Evolutionary conservation across 768 basidiomycete species (phyloP).

Genomic region (Xerocomellus intermedius): DNA sequence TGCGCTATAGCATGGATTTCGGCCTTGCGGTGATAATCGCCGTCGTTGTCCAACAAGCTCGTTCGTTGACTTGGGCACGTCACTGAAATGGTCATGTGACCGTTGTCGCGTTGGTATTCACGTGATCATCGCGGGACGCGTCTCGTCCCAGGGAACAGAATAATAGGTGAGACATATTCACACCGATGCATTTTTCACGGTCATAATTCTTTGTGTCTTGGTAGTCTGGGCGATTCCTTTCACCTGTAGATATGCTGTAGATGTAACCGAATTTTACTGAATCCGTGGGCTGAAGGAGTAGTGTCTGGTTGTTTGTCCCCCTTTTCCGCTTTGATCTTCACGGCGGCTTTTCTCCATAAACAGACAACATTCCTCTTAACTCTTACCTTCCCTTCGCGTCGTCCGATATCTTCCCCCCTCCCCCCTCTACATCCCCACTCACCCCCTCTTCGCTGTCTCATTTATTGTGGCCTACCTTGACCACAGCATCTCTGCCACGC

Average conservation of each 20-base stretch:
- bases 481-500: background rate
- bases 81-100: constrained; percentile 17
- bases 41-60: background rate
- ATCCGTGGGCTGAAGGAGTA: background rate
- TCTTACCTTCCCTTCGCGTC: background rate
- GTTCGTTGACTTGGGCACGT: constrained; percentile 20
- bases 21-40: background rate
- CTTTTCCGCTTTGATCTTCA: constrained; percentile 12
- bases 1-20: constrained; percentile 6
- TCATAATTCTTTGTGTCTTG: background rate
- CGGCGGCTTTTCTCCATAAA: constrained; percentile 10
- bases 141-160: constrained; percentile 2
- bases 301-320: constrained; percentile 10
- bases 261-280: background rate
- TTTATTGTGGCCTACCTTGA: background rate
- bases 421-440: background rate
- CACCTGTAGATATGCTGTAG: background rate
- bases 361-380: background rate
- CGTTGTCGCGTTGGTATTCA: constrained; percentile 7
- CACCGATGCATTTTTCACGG: background rate
- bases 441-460: background rate
- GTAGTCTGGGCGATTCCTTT: background rate
- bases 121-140: constrained; percentile 13
- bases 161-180: constrained; percentile 17
- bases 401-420: background rate